Conservation (phyloP, 176 grass and related monocot genomes). For the Pharus latifolius region DNA sequence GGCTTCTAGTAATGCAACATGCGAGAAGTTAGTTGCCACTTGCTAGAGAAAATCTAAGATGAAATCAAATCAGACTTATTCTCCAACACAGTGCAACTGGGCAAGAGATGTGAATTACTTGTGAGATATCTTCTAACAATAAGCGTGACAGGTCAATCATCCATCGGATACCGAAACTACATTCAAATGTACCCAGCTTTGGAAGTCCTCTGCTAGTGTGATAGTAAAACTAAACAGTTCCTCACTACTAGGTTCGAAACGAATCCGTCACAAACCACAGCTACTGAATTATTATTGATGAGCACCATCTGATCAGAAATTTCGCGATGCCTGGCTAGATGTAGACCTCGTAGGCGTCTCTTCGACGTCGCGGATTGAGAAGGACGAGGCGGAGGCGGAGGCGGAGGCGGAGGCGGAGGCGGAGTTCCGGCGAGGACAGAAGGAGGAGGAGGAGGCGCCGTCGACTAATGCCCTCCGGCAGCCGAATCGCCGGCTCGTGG, state of each 20-base stretch:
- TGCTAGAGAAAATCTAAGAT: neutral
- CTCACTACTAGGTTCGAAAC: neutral
- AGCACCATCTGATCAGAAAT: neutral
- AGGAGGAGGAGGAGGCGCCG: slow-evolving; percentile 19
- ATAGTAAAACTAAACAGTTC: no score
- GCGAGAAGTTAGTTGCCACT: neutral
- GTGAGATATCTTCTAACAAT: no score
- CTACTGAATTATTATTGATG: neutral
- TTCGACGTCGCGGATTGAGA: slow-evolving; percentile 9
- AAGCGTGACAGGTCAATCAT: no score
- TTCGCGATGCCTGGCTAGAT: neutral
- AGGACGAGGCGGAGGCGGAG: neutral
- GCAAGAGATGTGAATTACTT: neutral
- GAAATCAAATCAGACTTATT: neutral
- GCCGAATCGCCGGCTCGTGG: slow-evolving; percentile 10
- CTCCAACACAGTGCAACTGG: neutral
- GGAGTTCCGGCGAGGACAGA: neutral
- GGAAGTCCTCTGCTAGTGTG: no score
- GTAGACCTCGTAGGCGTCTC: slow-evolving; percentile 10
- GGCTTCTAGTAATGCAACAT: neutral
- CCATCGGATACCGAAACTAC: no score
- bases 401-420: neutral
- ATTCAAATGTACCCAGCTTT: no score
- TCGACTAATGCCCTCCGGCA: slow-evolving; percentile 27
- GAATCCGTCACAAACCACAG: neutral